These are phyloP conservation scores for Pinus albicaulis DNA, from an alignment of 75 land plant genomes.

Conservation along the genomic window DNA sequence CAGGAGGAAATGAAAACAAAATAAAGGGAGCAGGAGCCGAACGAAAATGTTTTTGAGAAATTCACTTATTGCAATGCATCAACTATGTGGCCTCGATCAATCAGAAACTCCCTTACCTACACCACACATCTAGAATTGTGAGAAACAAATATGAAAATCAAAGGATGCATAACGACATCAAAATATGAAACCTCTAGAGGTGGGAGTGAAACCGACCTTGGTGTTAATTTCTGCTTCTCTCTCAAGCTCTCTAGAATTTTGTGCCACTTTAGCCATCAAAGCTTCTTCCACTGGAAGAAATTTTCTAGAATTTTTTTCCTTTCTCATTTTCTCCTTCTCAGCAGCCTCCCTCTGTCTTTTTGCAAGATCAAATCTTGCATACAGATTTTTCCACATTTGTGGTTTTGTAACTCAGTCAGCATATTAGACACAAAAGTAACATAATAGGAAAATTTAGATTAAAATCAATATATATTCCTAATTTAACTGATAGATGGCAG, in stretches of 20 bases:
- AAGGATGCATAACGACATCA: neutral
- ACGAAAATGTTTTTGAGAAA: neutral
- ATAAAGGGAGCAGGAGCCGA: neutral
- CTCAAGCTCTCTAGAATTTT: constrained; percentile 65
- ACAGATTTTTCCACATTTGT: constrained; percentile 55
- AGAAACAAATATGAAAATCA: neutral
- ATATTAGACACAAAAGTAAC: neutral
- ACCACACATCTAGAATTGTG: constrained; percentile 8
- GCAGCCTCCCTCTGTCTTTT: constrained; percentile 40
- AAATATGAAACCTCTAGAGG: neutral
- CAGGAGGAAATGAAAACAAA: neutral
- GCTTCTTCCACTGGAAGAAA: constrained; percentile 49
- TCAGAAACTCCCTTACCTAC: constrained; percentile 82
- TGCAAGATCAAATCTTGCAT: constrained; percentile 58
- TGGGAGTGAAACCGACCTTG: constrained; percentile 35
- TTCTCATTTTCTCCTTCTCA: constrained; percentile 52
- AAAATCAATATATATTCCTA: too few species aligned
- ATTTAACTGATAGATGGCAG: neutral
- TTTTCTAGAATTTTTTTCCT: constrained; percentile 51
- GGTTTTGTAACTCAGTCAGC: neutral
- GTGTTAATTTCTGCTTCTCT: constrained; percentile 71
- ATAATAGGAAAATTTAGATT: neutral
- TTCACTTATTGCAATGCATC: constrained; percentile 82
- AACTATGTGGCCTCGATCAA: constrained; percentile 64
- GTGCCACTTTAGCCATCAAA: constrained; percentile 58